A percentile compares a stretch with the other conserved stretches of the same genome.
Conservation (phyloP, 352 stramenopile species). For the Globisporangium perplexum region DNA sequence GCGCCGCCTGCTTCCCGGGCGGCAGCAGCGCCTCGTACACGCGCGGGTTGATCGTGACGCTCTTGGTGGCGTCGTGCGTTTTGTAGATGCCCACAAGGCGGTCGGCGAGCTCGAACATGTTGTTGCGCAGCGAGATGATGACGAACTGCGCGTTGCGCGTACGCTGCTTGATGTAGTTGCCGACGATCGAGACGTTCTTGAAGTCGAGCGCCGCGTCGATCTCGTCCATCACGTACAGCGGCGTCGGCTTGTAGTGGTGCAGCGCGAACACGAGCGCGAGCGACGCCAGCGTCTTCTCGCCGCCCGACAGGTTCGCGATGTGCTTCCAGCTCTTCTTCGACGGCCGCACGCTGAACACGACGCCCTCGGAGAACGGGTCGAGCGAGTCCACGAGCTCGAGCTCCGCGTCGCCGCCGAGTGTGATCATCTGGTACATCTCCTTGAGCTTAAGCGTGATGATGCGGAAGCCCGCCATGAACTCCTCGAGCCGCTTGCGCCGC, state of each 20-base stretch:
- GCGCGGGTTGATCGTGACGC: constrained; percentile 98
- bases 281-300: constrained; percentile 98
- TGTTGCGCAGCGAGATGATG: constrained; percentile 99
- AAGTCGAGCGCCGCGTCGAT: constrained; percentile 96
- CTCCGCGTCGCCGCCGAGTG: constrained; percentile 95
- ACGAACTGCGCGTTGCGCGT: constrained; percentile 99
- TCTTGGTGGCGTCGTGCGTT: constrained; percentile 98
- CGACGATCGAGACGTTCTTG: constrained; percentile 99
- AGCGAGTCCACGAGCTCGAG: constrained; percentile 99
- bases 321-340: constrained; percentile 99
- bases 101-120: constrained; percentile 99
- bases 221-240: constrained; percentile 99
- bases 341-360: constrained; percentile 98
- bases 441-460: constrained; percentile 99
- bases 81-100: constrained; percentile 99
- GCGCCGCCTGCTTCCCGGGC: constrained; percentile 3
- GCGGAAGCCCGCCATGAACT: constrained; percentile 99
- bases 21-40: constrained; percentile 54
- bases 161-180: constrained; percentile 99
- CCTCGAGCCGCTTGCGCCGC: constrained; percentile 94
- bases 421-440: constrained; percentile 99
- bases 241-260: constrained; percentile 99
- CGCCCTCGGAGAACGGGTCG: constrained; percentile 98
- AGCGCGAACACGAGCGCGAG: constrained; percentile 99
- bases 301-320: constrained; percentile 98